Evolutionary conservation across 805 yeast genomes (phyloP), one percentile per base, ranked within the genome.

Genomic region (Lipomyces sp.): DNA sequence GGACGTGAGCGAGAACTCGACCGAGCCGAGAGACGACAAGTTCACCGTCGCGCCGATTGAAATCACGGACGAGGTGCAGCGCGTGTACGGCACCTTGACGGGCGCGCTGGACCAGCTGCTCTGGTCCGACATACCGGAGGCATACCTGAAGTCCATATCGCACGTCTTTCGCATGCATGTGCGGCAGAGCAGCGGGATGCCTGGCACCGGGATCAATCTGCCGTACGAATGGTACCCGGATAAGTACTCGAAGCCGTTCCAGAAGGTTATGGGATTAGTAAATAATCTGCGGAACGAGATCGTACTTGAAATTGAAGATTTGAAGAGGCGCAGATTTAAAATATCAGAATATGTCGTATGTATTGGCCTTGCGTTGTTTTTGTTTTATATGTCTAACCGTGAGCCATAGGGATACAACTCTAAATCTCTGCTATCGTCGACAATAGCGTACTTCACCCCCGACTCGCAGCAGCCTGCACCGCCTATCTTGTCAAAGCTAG

Each of bases 191-290:
- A 43, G 23, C 26, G 52, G 50, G 21, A 23, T 23, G 35, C 24
- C 56, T n/a, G 61, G 63, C 10, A 42, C 58, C 10, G 63, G 63
- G 3, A 28, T 60, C 28, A 55, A 45, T 13, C 21, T 60, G 38
- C 63, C 63, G 26, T n/a, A 31, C 2, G 59, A 45, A 29, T 60
- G 63, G 63, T 60, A 60, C 31, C 63, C 63, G 4, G 62, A 60
- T 39, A 46, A 63, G 21, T 60, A 60, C 38, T 57, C 61, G 4
- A 23, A 29, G 28, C 52, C 52, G 14, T 60, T 60, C 29, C 41
- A 42, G 36, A 38, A 34, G 11, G 19, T 35, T 5, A 53, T 59
- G 59, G 16, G 16, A 8, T 18, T 14, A 5, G 14, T 22, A 2
- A 31, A 28, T n/a, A 11, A 21, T 24, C n/a, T 18, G 18, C 16